Conservation (phyloP, 192 early-diverging fungal species). For the Chytriomyces sp. region DNA sequence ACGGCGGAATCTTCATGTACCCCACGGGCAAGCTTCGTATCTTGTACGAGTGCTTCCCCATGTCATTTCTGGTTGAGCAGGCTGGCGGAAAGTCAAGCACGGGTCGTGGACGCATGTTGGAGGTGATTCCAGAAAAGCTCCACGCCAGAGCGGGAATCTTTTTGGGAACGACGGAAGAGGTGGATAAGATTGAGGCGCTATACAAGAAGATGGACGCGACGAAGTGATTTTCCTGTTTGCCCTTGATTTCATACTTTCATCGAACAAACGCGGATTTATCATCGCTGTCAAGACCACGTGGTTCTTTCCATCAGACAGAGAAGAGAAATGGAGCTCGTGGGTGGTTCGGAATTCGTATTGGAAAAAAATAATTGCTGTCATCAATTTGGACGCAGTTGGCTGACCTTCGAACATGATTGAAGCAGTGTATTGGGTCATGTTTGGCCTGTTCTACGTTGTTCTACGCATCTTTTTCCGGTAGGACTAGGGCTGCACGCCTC, state of each 20-base stretch:
- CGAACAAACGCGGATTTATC: no score
- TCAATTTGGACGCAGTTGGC: neutral
- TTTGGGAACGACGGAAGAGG: constrained; percentile 88
- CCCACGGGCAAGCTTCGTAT: constrained; percentile 92
- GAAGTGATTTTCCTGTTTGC: neutral
- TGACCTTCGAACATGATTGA: constrained; percentile 2
- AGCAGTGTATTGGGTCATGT: constrained; percentile 2
- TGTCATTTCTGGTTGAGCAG: constrained; percentile 92
- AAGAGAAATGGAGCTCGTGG: neutral
- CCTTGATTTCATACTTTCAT: neutral
- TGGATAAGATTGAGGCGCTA: constrained; percentile 78
- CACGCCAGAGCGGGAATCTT: constrained; percentile 91
- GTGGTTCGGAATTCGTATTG: neutral
- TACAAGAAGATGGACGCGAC: constrained; percentile 54
- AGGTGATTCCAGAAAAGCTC: constrained; percentile 82
- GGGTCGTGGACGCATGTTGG: constrained; percentile 79
- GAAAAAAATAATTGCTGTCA: no score
- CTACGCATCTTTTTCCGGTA: constrained; percentile 32
- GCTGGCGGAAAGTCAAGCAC: constrained; percentile 93
- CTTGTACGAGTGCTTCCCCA: constrained; percentile 99
- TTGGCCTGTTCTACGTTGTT: constrained; percentile 6
- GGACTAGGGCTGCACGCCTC: neutral
- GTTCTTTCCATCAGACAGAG: no score
- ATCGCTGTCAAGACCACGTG: no score
- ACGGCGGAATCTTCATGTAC: constrained; percentile 91